Base-by-base conservation (phyloP, 495 filamentous ascomycete species). In the Tuber magnatum region DNA sequence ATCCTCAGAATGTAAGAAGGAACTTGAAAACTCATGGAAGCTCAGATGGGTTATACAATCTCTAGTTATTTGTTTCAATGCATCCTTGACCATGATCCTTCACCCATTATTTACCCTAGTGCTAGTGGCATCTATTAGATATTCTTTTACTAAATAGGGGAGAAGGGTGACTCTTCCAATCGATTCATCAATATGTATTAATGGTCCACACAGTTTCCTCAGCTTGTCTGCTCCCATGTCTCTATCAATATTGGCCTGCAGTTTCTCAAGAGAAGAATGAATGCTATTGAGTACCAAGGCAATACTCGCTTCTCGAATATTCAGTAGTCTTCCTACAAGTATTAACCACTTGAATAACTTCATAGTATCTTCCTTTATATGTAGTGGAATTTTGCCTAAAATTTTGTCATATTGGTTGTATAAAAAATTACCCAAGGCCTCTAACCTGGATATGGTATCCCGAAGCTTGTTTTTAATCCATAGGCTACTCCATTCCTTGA, bases 91-190 rank as follows among this genome's bases (percentile, higher is more conserved):
- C 39, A 39, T 10, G n/a, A 70, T 44, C 0, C 42, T 48, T 18
- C 28, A 35, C 28, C 38, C 43, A 28, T 69, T 38, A 28, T 39
- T 35, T n/a, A n/a, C n/a, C n/a, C n/a, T n/a, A 16, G 51, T 18
- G 32, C 61, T 65, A 41, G 56, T 48, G 28, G 42, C 44, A 9
- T 32, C 44, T 9, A 76, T 68, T 35, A 73, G 71, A 28, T 69
- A 73, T 42, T 73, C 75, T 61, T 76, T 76, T 46, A 76, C 71
- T 5, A 65, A 73, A 8, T 73, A 69, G 39, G 73, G 75, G 20
- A 76, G 39, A 2, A 76, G 35, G 68, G 69, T 73, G 35, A 76
- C 46, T 7, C 68, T 73, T 6, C 73, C 61, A 65, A 70, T 65
- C 7, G 42, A 71, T 16, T 72, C 65, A 28, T 61, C 61, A 6